These are phyloP conservation scores for Theobroma grandiflorum DNA, from an alignment of 441 rosid genomes.

Conservation along the genomic window DNA sequence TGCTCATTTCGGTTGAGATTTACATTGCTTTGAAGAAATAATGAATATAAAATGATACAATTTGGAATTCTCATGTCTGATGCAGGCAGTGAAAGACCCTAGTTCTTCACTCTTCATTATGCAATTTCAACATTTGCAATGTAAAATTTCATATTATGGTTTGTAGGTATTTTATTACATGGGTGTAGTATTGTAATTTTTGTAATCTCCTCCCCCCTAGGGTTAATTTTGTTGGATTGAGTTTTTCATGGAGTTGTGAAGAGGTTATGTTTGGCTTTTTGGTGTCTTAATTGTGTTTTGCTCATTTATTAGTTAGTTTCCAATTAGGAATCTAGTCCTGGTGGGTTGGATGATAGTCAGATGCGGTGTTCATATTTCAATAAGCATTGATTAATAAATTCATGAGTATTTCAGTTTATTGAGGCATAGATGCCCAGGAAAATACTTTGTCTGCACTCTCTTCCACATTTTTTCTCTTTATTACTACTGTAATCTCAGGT, in stretches of 20 bases:
- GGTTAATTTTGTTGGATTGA: neutral
- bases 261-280: constrained; percentile 10
- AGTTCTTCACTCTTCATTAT: neutral
- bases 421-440: neutral
- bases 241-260: neutral
- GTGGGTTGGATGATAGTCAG: constrained; percentile 10
- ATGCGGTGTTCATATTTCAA: constrained; percentile 5
- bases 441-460: neutral
- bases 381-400: constrained; percentile 6
- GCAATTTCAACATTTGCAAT: neutral
- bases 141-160: constrained; percentile 7
- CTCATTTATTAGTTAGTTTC: constrained; percentile 4
- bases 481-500: constrained; percentile 6
- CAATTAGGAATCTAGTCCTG: constrained; percentile 1
- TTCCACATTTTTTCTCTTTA: neutral
- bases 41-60: neutral
- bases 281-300: constrained; percentile 5
- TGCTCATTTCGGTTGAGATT: neutral
- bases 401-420: neutral
- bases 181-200: neutral
- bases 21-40: neutral
- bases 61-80: neutral
- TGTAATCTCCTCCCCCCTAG: neutral
- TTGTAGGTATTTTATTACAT: neutral
- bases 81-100: constrained; percentile 1